Base-by-base conservation (phyloP, 768 basidiomycete species). In the Pleurotus tuoliensis region DNA sequence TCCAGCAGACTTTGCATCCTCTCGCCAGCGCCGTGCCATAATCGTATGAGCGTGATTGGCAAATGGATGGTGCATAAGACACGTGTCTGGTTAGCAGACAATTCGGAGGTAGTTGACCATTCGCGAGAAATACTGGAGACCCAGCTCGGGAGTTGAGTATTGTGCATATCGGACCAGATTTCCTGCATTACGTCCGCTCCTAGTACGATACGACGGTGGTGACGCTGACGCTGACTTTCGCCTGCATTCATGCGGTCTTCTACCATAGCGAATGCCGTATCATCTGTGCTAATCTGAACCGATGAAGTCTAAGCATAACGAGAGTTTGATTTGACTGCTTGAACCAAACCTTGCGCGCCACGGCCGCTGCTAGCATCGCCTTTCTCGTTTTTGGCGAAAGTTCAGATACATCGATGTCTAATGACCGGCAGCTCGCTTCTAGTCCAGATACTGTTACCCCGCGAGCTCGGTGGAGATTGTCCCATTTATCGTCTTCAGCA, bases 21-120 rank as follows among this genome's bases (percentile, higher is more conserved):
- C 3, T 55, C 59, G 40, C 30, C 45, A 9, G 59, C 56, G 1
- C 50, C 16, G 2, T 59, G 46, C 66, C 66, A 69, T 1, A 68
- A 49, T 3, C 65, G 59, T 40, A 69, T 68, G 12, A 69, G 59
- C 2, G 67, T 69, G 4, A 70, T 62, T 3, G 64, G 61, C 3
- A 69, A 49, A 51, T 69, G 68, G 25, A 70, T 60, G 2, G 61
- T 63, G 57, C 66, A 64, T 18, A 69, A 59, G 11, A 69, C 51
- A 1, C 60, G 53, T 69, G 69, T 70, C 13, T 67, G 59, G 48
- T 70, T 59, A 11, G 69, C 70, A 38, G 63, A 71, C 3, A 75
- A 64, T 2, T 58, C 22, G 24, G 47, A 15, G 0, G 73, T 73
- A 15, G 41, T n/a, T 18, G 15, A 18, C 66, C 71, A 69, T 40